Conservation (phyloP, 2,329 filamentous ascomycete species). For the Pyrenophora graminea region DNA sequence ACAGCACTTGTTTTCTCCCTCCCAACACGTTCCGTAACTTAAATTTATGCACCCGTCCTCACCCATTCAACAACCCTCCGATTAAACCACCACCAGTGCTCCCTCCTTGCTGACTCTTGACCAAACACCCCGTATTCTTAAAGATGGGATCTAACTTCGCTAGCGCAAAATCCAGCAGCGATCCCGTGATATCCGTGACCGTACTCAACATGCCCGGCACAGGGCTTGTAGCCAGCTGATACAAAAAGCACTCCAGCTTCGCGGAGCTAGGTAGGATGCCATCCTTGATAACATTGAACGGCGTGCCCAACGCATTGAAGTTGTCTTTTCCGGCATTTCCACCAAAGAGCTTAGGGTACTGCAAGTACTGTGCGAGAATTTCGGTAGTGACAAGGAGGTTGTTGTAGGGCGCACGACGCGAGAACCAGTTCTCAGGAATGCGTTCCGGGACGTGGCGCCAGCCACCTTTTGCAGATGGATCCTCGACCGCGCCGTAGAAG, state of each 20-base stretch:
- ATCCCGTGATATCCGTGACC: slow-evolving; percentile 16
- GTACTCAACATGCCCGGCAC: slow-evolving; percentile 40
- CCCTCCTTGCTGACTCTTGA: slow-evolving; percentile 1
- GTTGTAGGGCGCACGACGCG: slow-evolving; percentile 38
- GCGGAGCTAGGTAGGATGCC: slow-evolving; percentile 41
- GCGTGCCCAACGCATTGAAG: slow-evolving; percentile 44
- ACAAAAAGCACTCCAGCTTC: slow-evolving; percentile 49
- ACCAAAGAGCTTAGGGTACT: slow-evolving; percentile 52
- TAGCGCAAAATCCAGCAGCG: slow-evolving; percentile 18
- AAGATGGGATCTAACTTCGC: slow-evolving; percentile 31
- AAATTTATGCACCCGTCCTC: too few species aligned
- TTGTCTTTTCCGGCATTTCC: slow-evolving; percentile 47
- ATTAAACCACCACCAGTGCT: too few species aligned
- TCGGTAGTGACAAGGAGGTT: slow-evolving; percentile 44
- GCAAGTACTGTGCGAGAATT: slow-evolving; percentile 49
- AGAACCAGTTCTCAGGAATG: slow-evolving; percentile 51
- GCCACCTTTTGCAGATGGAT: slow-evolving; percentile 39
- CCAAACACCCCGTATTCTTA: slow-evolving; percentile 49
- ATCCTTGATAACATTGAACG: slow-evolving; percentile 47
- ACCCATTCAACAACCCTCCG: too few species aligned
- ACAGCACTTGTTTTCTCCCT: too few species aligned
- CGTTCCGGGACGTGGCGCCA: slow-evolving; percentile 46
- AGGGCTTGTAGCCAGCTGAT: slow-evolving; percentile 47
- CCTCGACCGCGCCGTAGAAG: slow-evolving; percentile 50
- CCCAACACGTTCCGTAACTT: too few species aligned